Base-by-base conservation (phyloP, 192 early-diverging fungal genomes). In the Chytriomyces sp. region DNA sequence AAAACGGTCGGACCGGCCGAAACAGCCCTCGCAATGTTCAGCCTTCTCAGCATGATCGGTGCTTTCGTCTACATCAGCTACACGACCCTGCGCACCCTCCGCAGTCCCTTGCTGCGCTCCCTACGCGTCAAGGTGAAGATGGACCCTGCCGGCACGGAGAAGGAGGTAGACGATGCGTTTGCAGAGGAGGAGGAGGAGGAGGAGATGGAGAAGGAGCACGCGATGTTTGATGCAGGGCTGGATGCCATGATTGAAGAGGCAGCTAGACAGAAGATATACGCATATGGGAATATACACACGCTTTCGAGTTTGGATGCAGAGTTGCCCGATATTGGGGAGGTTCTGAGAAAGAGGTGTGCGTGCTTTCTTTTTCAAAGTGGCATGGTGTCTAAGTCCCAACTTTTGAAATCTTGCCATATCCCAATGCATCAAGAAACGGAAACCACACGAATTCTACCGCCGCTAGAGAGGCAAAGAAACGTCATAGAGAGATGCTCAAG, bases 301-400 rank as follows among this genome's bases (percentile, higher is more conserved):
- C 3, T 17, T 37, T 17, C 38, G 3, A 30, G 39, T 64, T 25
- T 52, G 25, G 40, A 40, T 14, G 39, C 40, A 17, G n/a, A 32
- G n/a, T 22, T 52, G 19, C 44, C 63, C n/a, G 63, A 8, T 22
- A 28, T 40, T 22, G n/a, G 8, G 2, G 22, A 14, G 44, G 39
- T n/a, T 6, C 30, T 61, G 22, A 64, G 44, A 64, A 64, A 49
- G 44, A 64, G 63, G 63, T 64, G 30, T n/a, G n/a, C n/a, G 14
- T 49, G 1, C 22, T 19, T 2, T 49, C 44, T 49, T 22, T 49
- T 22, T n/a, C 1, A 0, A 14, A 0, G 22, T 2, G 14, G 44
- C 14, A 49, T n/a, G 14, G 22, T 49, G 17, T 49, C 1, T 49
- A 22, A 2, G 3, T 3, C n/a, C n/a, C n/a, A n/a, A n/a, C n/a